Base-by-base conservation (phyloP, 768 basidiomycete species). In the Rhodotorula babjevae region DNA sequence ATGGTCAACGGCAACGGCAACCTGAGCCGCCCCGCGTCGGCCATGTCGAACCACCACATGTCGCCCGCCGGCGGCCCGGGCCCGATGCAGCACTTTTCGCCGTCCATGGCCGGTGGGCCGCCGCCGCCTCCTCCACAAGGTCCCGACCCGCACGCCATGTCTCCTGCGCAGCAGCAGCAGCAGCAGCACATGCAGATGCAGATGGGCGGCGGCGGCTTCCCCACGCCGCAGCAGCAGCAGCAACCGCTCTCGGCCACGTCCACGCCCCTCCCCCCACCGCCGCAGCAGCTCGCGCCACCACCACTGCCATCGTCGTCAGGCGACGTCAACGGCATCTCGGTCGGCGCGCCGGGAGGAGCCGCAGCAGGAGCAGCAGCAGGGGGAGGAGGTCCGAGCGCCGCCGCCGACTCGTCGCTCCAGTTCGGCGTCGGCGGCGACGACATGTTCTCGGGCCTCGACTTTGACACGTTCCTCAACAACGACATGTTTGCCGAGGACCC, bases 401-500 rank as follows among this genome's bases (percentile, higher is more conserved):
- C n/a, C n/a, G n/a, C 40, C 31, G 67, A 58, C 47, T 1, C 33
- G 8, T 19, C 61, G 12, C 29, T 63, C 8, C 64, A 53, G 64
- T 47, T 71, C 67, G 53, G 59, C 25, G 25, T 55, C 33, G 18
- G 63, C 29, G 61, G n/a, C 19, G 73, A 68, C 33, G 57, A 65
- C n/a, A n/a, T 63, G 58, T 58, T 68, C 47, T 56, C 44, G 59
- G 63, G 55, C 11, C 61, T 75, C 65, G 74, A 75, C 58, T 72
- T 75, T 46, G 61, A 66, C 14, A 52, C 36, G 27, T 75, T 72
- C 64, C 59, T 75, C 56, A 70, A 74, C 63, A 56, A 61, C 50
- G 62, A 67, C 65, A 65, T 74, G 63, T 74, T 74, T 60, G 60
- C 60, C 53, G 73, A 74, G 19, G 69, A 71, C n/a, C 53, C 61